Evolutionary conservation across 345 rosid genomes (phyloP), one percentile per base, ranked within the genome.

Genomic region (Brassica juncea): DNA sequence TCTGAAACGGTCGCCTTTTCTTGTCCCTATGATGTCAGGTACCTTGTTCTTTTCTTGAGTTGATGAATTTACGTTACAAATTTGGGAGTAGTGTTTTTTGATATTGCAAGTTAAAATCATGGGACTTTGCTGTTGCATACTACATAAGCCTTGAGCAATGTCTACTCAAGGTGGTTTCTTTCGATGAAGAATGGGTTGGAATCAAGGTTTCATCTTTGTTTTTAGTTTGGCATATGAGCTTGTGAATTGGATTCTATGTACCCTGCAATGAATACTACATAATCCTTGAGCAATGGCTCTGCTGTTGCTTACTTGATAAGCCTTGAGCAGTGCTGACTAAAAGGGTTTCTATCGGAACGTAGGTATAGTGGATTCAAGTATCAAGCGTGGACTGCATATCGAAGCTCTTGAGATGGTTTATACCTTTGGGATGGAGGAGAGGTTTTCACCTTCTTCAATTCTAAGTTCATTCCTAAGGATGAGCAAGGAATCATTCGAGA

Each of bases 351-450:
- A 6, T 54, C 0, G 59, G 23, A 19, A 1, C 1, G 8, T 15
- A 54, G 59, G 59, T 75, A 76, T 91, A 54, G 76, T 90, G 70
- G 86, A 83, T 70, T 75, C 72, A 80, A 81, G 84, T 88, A 82
- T 54, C 23, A 54, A 54, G 59, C 23, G 59, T 54, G 59, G 59
- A 54, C 6, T 6, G 59, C 59, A 81, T 75, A 68, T 87, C n/a
- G 86, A 91, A 73, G 93, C 97, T 70, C 82, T 89, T 63, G 92
- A 91, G 75, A 67, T 89, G 68, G 86, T 87, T 61, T 77, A 68
- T 47, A 78, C 82, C 72, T 89, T 93, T 34, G 87, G 86, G 28
- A 73, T 91, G 66, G 93, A 87, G 76, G 89, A 87, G 42, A 87
- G 71, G 82, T 86, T 86, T 78, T 80, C 93, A 30, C 87, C 90